Conservation (phyloP, 2,329 filamentous ascomycete genomes). For the Scedosporium aurantiacum region DNA sequence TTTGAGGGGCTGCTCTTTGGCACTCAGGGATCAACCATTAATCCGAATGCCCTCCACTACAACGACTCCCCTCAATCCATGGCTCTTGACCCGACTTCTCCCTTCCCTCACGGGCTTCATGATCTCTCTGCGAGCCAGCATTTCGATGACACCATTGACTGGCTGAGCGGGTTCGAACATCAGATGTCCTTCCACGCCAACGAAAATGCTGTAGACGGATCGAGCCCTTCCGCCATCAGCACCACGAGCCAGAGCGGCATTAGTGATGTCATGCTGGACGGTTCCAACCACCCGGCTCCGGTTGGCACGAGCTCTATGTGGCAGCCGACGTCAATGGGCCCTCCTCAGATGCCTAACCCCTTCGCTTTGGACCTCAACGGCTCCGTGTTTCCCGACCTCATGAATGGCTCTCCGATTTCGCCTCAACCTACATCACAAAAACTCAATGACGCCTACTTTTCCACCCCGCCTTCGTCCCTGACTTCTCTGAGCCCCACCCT, state of each 20-base stretch:
- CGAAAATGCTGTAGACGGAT: constrained; percentile 79
- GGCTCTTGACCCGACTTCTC: constrained; percentile 50
- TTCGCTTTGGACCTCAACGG: constrained; percentile 67
- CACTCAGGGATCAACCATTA: constrained; percentile 55
- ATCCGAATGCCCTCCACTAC: constrained; percentile 70
- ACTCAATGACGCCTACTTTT: constrained; percentile 65
- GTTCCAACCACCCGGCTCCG: constrained; percentile 52
- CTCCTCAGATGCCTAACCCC: constrained; percentile 55
- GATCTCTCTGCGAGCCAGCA: constrained; percentile 46
- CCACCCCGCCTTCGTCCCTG: constrained; percentile 65
- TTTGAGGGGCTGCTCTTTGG: constrained; percentile 58
- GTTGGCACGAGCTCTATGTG: constrained; percentile 50
- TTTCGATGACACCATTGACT: constrained; percentile 74
- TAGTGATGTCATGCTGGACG: constrained; percentile 86
- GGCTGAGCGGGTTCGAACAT: constrained; percentile 70
- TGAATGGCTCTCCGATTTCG: constrained; percentile 61
- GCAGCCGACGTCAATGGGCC: constrained; percentile 58
- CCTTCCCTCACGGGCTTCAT: constrained; percentile 45
- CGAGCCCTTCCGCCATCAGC: constrained; percentile 91
- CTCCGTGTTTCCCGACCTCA: constrained; percentile 66
- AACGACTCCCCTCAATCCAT: constrained; percentile 63
- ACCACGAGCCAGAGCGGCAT: constrained; percentile 85
- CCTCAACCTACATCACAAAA: constrained; percentile 64
- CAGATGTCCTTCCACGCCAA: constrained; percentile 60
- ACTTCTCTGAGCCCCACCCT: constrained; percentile 62